Evolutionary conservation across 2,329 filamentous ascomycete species (phyloP), one percentile per base, ranked within the genome.

Genomic region (Teratosphaeria gauchensis): DNA sequence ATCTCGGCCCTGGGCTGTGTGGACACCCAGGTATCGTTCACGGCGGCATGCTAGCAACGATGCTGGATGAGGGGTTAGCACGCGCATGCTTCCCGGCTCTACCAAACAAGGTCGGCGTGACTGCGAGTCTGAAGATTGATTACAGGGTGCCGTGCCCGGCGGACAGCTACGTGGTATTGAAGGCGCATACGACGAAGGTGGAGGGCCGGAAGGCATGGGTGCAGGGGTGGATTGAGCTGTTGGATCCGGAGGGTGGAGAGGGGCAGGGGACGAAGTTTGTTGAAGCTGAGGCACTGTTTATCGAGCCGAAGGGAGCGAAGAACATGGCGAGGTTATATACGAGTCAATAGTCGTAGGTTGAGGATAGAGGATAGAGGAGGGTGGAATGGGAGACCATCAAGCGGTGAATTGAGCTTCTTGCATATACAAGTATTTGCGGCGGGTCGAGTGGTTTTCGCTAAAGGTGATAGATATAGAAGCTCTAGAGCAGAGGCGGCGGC

Each of bases 121-220:
- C 94, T 48, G 94, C 92, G 56, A 92, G 86, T 69, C 77, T 99
- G 66, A 91, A 82, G 64, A 78, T 86, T 61, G 86, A 95, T 73
- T 99, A 96, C 75, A 85, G 87, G 66, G 84, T 84, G 61, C 94
- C 94, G 4, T 87, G 88, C 52, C 84, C 82, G 66, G 90, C 91
- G 5, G 83, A 84, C 24, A 82, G 83, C 61, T 94, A 88, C 70
- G 78, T 95, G 32, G 89, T 95, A 51, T 76, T 99, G 59, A 81
- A 83, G 62, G 92, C 90, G 3, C 83, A 84, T 71, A 96, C 92
- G 21, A 86, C 83, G 9, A 92, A 88, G 76, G 88, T 92, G 1
- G 91, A 97, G 71, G 92, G 94, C 0, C 82, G 94, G 62, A 97
- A 97, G 78, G 92, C 91, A 12, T 96, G 90, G 90, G 90, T 96